Evolutionary conservation across 140 eudicot genomes (phyloP).

Genomic region (Ambrosia hybrid): DNA sequence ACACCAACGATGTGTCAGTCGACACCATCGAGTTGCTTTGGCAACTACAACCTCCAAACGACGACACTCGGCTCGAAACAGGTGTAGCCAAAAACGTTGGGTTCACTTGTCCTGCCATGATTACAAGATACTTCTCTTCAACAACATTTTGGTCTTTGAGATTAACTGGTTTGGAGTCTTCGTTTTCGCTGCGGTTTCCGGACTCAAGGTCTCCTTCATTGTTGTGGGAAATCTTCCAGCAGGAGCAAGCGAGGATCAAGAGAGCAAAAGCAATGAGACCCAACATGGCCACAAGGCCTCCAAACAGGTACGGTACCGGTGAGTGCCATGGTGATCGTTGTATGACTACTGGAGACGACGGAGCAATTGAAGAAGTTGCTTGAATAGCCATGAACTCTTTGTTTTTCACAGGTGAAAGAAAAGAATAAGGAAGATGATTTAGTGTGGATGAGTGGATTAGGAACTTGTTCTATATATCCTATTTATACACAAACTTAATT

Average conservation of each 20-base stretch:
- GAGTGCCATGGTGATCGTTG: slow-evolving; percentile 72
- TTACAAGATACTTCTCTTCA: slow-evolving; percentile 54
- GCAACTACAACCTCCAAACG: slow-evolving; percentile 49
- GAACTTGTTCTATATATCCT: slow-evolving; percentile 25
- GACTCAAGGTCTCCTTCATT: slow-evolving; percentile 55
- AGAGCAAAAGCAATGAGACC: slow-evolving; percentile 70
- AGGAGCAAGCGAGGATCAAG: slow-evolving; percentile 59
- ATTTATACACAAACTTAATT: slow-evolving; percentile 29
- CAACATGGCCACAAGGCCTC: slow-evolving; percentile 65
- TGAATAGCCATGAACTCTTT: slow-evolving; percentile 20
- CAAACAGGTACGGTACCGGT: slow-evolving; percentile 69
- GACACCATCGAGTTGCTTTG: slow-evolving; percentile 14
- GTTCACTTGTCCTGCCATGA: slow-evolving; percentile 62
- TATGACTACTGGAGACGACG: slow-evolving; percentile 12
- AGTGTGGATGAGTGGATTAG: slow-evolving; percentile 21
- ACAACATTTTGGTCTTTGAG: slow-evolving; percentile 27
- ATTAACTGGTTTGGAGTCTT: slow-evolving; percentile 27
- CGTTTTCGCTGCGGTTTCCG: slow-evolving; percentile 17
- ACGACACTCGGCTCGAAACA: slow-evolving; percentile 51
- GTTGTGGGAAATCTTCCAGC: slow-evolving; percentile 55
- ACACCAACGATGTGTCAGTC: neutral
- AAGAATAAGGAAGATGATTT: neutral
- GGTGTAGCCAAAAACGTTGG: slow-evolving; percentile 68
- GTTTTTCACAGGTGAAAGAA: neutral
- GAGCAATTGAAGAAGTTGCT: slow-evolving; percentile 29